Percentiles rank a stretch among this genome's conserved stretches.
These are phyloP conservation scores for Suillus decipiens DNA, from an alignment of 768 basidiomycete species.

Conservation along the genomic window DNA sequence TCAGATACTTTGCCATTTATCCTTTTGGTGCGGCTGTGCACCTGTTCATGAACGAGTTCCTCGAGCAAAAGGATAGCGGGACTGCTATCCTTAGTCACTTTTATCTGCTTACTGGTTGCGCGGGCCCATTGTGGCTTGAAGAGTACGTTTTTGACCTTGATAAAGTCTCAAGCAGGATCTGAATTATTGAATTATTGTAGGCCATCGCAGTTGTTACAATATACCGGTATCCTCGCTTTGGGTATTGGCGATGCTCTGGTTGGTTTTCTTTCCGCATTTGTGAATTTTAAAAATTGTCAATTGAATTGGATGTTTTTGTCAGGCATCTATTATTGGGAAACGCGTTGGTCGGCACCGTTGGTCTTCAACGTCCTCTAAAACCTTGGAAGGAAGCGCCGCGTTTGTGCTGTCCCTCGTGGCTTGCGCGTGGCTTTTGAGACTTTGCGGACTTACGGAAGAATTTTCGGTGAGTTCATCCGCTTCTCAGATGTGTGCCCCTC, in stretches of 20 bases:
- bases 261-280: constrained; percentile 29
- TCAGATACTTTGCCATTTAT: constrained; percentile 97
- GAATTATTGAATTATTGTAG: constrained; percentile 28
- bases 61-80: constrained; percentile 93
- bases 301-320: neutral
- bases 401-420: constrained; percentile 71
- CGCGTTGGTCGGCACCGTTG: constrained; percentile 79
- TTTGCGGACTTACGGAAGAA: constrained; percentile 64
- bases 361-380: constrained; percentile 84
- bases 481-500: constrained; percentile 8
- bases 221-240: constrained; percentile 85
- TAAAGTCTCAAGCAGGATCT: constrained; percentile 11
- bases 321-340: constrained; percentile 94
- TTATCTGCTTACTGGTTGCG: constrained; percentile 94
- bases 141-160: constrained; percentile 38
- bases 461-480: constrained; percentile 69
- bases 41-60: constrained; percentile 95
- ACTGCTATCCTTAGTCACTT: constrained; percentile 98
- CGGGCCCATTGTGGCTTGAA: constrained; percentile 93
- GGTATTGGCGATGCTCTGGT: constrained; percentile 95
- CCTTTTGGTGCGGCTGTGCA: constrained; percentile 93
- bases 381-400: constrained; percentile 87
- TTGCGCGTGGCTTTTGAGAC: constrained; percentile 70
- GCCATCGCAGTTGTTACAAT: constrained; percentile 54
- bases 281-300: neutral